Evolutionary conservation across 2,329 filamentous ascomycete genomes (phyloP), one percentile per base, ranked within the genome.

Genomic region (Aspergillus persii): DNA sequence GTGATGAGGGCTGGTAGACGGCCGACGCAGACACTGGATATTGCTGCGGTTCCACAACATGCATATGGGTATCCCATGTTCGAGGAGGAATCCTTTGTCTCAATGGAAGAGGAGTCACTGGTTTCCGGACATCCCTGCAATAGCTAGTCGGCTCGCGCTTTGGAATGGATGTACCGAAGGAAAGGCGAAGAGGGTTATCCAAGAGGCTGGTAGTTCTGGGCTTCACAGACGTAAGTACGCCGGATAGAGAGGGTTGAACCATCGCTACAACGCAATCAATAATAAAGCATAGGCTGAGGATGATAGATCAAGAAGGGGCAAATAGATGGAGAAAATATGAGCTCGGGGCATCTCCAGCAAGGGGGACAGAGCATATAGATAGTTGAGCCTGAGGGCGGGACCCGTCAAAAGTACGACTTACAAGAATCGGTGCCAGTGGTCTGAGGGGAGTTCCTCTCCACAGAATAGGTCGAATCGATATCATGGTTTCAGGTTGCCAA

Each of bases 51-150:
- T 86, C 83, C 52, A 86, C 77, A 36, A 88, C 80, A 68, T 88
- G 86, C 83, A 88, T 87, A 69, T 88, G 85, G 53, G 80, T 83
- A 68, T 87, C 84, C 84, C 85, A 87, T 57, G 84, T 69, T 18
- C 63, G 57, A 2, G 60, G 50, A n/a, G 75, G 75, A 27, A 76
- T 54, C 51, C 66, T 66, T 31, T 66, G 56, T 30, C 63, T 69
- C 29, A 71, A 29, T 3, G 65, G 61, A 29, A 58, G 26, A 26
- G 47, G 12, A 7, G 56, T 33, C 18, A 46, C n/a, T 8, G 27
- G 29, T 23, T 50, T 57, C 41, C 53, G 56, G 18, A 9, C 26
- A 48, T 55, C 62, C 30, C 46, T 60, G 58, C 26, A 57, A 53
- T 48, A 61, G 30, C 23, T 52, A 44, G n/a, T 53, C 11, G 27